Conservation (phyloP, 768 basidiomycete genomes). For the Boletellus emodensis region DNA sequence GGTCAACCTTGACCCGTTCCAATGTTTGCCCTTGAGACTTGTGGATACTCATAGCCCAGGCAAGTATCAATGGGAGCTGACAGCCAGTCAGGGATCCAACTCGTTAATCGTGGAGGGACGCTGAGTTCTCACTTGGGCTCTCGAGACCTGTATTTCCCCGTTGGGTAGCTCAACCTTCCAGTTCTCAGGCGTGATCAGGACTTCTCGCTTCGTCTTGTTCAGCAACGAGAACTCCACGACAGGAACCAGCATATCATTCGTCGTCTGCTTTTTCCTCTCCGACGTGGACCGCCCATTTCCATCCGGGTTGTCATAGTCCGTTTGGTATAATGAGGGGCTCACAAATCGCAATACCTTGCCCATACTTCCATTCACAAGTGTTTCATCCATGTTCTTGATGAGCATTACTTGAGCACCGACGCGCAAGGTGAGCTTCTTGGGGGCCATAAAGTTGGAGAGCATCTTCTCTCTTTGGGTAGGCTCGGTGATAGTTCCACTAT, state of each 20-base stretch:
- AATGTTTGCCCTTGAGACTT: conserved; percentile 98
- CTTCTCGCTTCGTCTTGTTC: conserved; percentile 48
- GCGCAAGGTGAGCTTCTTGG: conserved; percentile 62
- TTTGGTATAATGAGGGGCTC: conserved; percentile 46
- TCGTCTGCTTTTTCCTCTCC: conserved; percentile 25
- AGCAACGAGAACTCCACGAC: conserved; percentile 75
- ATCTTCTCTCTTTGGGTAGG: conserved; percentile 64
- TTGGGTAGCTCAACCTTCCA: conserved; percentile 90
- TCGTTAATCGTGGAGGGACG: background rate
- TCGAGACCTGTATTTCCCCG: conserved; percentile 76
- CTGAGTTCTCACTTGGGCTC: conserved; percentile 62
- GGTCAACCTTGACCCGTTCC: conserved; percentile 90
- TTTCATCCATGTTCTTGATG: conserved; percentile 90
- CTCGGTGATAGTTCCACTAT: conserved; percentile 59
- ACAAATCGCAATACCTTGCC: conserved; percentile 78
- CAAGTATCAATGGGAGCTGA: conserved; percentile 80
- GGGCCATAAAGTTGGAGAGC: conserved; percentile 90
- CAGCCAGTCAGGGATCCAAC: background rate
- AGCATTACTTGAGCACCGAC: conserved; percentile 90
- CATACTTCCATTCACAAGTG: conserved; percentile 91
- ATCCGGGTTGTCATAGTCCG: conserved; percentile 36
- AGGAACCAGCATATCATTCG: conserved; percentile 47
- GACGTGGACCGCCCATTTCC: conserved; percentile 35
- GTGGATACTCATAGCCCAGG: conserved; percentile 99
- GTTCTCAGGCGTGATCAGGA: conserved; percentile 62